phyloP scores from a whole-genome alignment of 495 filamentous ascomycete species.

The Penicillium verhagenii region DNA sequence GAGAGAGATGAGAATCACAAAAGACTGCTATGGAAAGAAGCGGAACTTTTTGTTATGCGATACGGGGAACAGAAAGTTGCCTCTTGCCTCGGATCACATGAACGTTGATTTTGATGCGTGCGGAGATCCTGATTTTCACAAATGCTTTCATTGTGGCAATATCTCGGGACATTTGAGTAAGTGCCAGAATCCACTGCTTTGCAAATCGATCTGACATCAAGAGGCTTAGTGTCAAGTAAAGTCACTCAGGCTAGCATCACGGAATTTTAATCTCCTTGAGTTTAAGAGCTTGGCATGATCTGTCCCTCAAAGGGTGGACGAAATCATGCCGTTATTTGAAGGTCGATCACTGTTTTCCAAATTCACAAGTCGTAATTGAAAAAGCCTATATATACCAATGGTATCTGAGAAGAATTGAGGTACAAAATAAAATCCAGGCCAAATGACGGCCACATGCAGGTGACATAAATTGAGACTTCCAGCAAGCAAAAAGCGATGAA shows the following conservation, averaged over 20 bases:
- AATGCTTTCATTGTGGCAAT: background rate
- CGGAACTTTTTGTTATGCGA: background rate
- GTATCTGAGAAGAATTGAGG: background rate
- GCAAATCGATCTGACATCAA: background rate
- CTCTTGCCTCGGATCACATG: background rate
- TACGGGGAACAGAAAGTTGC: background rate
- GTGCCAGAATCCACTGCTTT: background rate
- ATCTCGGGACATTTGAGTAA: background rate
- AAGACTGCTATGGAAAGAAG: background rate
- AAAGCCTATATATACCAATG: background rate
- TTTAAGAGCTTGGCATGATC: background rate
- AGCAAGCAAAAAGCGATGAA: background rate
- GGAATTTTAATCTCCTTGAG: too few species aligned
- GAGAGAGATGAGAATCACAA: background rate
- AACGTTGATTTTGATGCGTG: background rate
- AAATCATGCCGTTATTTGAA: background rate
- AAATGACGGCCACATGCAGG: background rate
- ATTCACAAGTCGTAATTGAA: background rate
- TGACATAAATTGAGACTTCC: background rate
- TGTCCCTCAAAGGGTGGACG: background rate
- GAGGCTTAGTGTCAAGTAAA: background rate
- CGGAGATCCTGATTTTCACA: background rate
- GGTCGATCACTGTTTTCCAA: background rate
- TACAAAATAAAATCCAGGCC: background rate
- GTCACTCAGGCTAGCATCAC: too few species aligned